These are phyloP conservation scores for Hypomyces rosellus DNA, from an alignment of 2,329 filamentous ascomycete species.

Conservation along the genomic window DNA sequence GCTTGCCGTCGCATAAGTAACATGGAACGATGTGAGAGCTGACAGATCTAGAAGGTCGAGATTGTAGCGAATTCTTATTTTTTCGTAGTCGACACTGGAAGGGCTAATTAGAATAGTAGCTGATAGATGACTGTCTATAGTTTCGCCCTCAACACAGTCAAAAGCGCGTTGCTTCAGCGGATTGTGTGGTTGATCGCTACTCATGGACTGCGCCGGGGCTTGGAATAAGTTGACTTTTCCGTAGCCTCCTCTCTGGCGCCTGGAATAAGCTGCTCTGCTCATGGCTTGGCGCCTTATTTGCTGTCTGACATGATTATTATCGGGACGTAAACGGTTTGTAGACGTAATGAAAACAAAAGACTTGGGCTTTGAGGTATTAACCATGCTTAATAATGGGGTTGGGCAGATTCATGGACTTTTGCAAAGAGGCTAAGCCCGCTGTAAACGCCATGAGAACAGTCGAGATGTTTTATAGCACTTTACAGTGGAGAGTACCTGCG, in stretches of 20 bases:
- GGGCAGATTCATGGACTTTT: no score
- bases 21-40: slow-evolving; percentile 6
- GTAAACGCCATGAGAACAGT: no score
- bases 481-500: no score
- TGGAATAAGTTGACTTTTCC: slow-evolving; percentile 8
- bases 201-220: not conserved
- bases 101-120: not conserved
- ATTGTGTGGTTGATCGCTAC: not conserved
- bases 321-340: slow-evolving; percentile 3
- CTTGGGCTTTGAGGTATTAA: no score
- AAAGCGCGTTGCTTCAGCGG: not conserved
- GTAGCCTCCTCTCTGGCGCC: slow-evolving; percentile 4
- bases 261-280: slow-evolving; percentile 2
- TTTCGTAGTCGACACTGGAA: slow-evolving; percentile 1
- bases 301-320: slow-evolving; percentile 5
- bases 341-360: slow-evolving; percentile 5
- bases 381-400: no score
- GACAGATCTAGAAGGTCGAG: slow-evolving; percentile 7
- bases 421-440: no score
- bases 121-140: no score
- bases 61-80: slow-evolving; percentile 4
- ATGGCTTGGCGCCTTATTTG: slow-evolving; percentile 7
- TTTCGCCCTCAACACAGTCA: not conserved
- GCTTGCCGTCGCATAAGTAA: slow-evolving; percentile 6
- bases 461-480: no score